Base-by-base conservation (phyloP, 2,329 filamentous ascomycete genomes). In the Corinectria fuckeliana region DNA sequence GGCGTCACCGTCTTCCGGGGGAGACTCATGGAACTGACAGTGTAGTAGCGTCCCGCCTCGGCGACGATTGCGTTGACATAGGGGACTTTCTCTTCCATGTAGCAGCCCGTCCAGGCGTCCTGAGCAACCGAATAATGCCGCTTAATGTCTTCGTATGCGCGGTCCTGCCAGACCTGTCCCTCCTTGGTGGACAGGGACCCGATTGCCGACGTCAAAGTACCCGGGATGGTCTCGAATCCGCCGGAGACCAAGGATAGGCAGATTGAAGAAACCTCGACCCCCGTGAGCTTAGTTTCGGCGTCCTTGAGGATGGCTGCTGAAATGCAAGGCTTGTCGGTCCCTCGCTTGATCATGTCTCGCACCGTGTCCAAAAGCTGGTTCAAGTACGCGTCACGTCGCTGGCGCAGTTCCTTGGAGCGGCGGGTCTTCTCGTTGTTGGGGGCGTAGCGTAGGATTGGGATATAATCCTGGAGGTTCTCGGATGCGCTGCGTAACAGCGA, bases 181-280 rank as follows among this genome's bases (percentile, higher is more conserved):
- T 80, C 78, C 0, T 73, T 69, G 0, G 81, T 84, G 1, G 74
- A 78, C 0, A 85, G 71, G 0, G 80, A 83, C 2, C 81, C 82
- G 39, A 85, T 79, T 42, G 78, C 80, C 5, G 78, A 81, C 0
- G 81, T 83, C n/a, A 84, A 61, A 0, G 81, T 84, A 1, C 81
- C 81, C 0, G 82, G 81, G 44, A 85, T 84, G 0, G 82, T 84
- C 64, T 85, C 82, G 48, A 85, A 85, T 0, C 82, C 82, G 10
- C 82, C 82, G 18, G 79, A 82, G 0, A 85, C 81, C 2, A 85
- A 73, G 0, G 80, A 82, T 0, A 85, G 70, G 60, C 82, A 84
- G 38, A 85, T 85, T 0, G 80, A 83, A 2, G 77, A 80, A 14
- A 85, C 81, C 66, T 85, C 82, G 1, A 83, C 81, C 1, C 80